Conservation (phyloP, 2,329 filamentous ascomycete genomes). For the Verticillium tricorpus region DNA sequence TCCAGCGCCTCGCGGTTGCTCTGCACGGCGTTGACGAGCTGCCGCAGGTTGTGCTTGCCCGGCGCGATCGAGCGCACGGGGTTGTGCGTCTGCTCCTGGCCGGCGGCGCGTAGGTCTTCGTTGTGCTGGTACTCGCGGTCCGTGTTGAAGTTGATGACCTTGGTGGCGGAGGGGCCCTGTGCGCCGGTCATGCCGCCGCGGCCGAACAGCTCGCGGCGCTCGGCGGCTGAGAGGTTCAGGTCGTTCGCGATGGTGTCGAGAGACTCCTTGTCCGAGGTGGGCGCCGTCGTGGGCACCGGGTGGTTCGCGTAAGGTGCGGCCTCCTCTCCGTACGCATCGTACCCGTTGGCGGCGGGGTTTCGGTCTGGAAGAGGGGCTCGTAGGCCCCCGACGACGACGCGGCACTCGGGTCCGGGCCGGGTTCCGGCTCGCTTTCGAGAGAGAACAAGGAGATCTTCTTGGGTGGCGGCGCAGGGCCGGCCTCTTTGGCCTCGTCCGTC, state of each 20-base stretch:
- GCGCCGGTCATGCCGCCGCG: conserved; percentile 44
- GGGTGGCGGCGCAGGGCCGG: conserved; percentile 20
- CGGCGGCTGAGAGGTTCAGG: conserved; percentile 72
- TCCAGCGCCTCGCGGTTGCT: conserved; percentile 83
- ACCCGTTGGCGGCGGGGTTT: conserved; percentile 16
- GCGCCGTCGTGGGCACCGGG: conserved; percentile 20
- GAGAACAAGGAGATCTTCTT: conserved; percentile 68
- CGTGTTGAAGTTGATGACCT: conserved; percentile 82
- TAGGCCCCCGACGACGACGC: conserved; percentile 31
- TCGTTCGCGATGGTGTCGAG: conserved; percentile 69
- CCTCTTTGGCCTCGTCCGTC: conserved; percentile 5
- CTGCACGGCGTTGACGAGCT: conserved; percentile 78
- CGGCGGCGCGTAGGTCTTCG: conserved; percentile 65
- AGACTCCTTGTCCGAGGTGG: conserved; percentile 41
- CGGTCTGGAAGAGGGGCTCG: conserved; percentile 44
- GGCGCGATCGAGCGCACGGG: conserved; percentile 78
- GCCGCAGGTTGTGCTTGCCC: conserved; percentile 84
- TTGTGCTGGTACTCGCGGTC: conserved; percentile 84
- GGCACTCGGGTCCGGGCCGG: conserved; percentile 15
- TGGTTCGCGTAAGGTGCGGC: conserved; percentile 21
- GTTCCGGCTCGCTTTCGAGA: conserved; percentile 39
- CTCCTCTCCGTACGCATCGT: conserved; percentile 26
- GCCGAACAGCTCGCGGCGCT: conserved; percentile 81
- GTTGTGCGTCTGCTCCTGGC: conserved; percentile 71
- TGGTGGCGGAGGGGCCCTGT: conserved; percentile 35